phyloP scores from a whole-genome alignment of 106 monocot genomes.

The Vanilla planifolia region DNA sequence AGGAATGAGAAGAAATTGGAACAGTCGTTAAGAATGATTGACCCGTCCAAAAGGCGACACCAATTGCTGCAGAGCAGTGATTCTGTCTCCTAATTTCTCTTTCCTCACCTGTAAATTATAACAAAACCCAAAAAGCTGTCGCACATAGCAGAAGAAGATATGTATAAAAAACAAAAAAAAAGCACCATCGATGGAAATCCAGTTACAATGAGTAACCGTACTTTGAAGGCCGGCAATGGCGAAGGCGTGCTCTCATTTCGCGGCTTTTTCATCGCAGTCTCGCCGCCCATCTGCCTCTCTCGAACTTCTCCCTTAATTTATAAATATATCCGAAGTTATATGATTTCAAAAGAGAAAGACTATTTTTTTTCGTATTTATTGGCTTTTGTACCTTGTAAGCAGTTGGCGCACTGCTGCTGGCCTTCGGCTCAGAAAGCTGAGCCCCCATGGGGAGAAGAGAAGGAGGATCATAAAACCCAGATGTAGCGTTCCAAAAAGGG shows the following conservation, averaged over 20 bases:
- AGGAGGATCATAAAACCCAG: conserved; percentile 6
- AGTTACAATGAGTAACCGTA: not conserved
- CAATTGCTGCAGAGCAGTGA: conserved; percentile 74
- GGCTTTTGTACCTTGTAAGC: not conserved
- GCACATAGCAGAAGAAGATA: too few relatives aligned
- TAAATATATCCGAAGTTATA: too few relatives aligned
- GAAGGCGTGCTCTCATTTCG: not conserved
- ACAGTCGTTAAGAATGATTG: too few relatives aligned
- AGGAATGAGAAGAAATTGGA: too few relatives aligned
- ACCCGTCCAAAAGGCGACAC: conserved; percentile 89
- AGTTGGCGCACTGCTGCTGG: not conserved
- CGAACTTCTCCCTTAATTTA: not conserved
- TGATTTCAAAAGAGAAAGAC: too few relatives aligned
- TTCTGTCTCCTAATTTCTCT: conserved; percentile 74
- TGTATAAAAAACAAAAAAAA: too few relatives aligned
- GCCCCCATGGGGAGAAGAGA: not conserved
- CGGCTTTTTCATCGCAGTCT: not conserved
- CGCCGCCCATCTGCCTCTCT: conserved; percentile 3
- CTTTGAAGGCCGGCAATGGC: conserved; percentile 6
- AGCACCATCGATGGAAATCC: not conserved
- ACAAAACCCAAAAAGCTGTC: not conserved
- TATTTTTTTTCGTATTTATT: too few relatives aligned
- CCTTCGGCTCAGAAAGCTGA: not conserved
- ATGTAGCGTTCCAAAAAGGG: conserved; percentile 7
- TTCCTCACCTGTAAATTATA: conserved; percentile 48